A percentile compares a stretch with the other conserved stretches of the same genome.
Conservation (phyloP, 352 stramenopile species). For the Salisapilia sapeloensis region DNA sequence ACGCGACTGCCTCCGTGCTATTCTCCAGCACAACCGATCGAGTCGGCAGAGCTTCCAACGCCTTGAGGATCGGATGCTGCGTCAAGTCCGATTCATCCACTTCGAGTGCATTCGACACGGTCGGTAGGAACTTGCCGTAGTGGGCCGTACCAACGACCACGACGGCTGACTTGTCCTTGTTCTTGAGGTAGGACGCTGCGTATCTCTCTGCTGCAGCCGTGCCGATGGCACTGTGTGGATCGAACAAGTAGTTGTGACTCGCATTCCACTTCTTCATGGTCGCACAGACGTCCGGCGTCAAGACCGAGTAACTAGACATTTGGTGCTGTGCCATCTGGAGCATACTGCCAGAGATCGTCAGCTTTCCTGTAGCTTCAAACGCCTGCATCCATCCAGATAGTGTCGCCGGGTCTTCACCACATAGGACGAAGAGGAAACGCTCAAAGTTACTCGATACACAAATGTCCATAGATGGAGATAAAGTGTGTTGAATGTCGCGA, state of each 20-base stretch:
- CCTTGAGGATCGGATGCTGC: conserved; percentile 64
- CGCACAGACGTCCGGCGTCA: conserved; percentile 71
- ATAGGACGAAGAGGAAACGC: conserved; percentile 93
- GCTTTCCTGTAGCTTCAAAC: conserved; percentile 90
- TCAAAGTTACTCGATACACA: conserved; percentile 99
- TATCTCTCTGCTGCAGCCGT: conserved; percentile 81
- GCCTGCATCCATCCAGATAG: conserved; percentile 87
- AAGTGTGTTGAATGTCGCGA: conserved; percentile 84
- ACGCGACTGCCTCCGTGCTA: conserved; percentile 28
- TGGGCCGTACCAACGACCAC: conserved; percentile 95
- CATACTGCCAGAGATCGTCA: conserved; percentile 85
- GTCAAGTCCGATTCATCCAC: conserved; percentile 35
- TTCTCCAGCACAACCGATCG: conserved; percentile 46
- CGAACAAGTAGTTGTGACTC: conserved; percentile 90
- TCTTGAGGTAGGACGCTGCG: conserved; percentile 36
- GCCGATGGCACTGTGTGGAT: conserved; percentile 94
- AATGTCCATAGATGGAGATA: conserved; percentile 98
- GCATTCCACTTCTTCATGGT: conserved; percentile 89
- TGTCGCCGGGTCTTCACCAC: conserved; percentile 84
- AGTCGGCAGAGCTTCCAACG: conserved; percentile 50
- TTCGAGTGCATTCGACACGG: conserved; percentile 80
- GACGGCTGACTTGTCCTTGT: conserved; percentile 42
- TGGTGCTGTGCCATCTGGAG: conserved; percentile 83
- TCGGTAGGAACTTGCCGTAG: conserved; percentile 95
- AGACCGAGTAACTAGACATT: conserved; percentile 86